Evolutionary conservation across 805 yeast species (phyloP).

Genomic region (Pachysolen tannophilus): DNA sequence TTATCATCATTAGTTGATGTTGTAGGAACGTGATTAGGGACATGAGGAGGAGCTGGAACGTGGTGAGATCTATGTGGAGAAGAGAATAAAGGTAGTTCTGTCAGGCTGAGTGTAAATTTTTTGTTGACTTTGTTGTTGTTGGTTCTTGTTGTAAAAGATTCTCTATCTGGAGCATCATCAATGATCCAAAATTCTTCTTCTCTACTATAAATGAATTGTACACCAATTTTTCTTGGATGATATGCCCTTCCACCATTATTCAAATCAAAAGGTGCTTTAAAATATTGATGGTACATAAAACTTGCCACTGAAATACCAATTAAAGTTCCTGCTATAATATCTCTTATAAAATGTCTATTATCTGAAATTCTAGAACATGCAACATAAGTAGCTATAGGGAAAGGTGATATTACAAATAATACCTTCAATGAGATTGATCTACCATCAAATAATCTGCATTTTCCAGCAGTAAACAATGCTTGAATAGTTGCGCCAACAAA

Average conservation of each 20-base stretch:
- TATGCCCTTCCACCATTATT: slow-evolving; percentile 30
- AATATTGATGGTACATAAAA: slow-evolving; percentile 32
- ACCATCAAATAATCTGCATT: slow-evolving; percentile 26
- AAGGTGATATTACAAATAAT: slow-evolving; percentile 25
- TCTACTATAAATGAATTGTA: too few species aligned
- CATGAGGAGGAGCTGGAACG: too few species aligned
- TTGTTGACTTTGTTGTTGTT: not conserved
- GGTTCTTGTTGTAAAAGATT: not conserved
- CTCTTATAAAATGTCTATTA: slow-evolving; percentile 33
- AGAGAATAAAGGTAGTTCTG: too few species aligned
- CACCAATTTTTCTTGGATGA: slow-evolving; percentile 34
- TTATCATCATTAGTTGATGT: too few species aligned
- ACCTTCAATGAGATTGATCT: slow-evolving; percentile 27
- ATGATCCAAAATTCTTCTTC: not conserved
- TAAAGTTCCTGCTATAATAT: slow-evolving; percentile 29
- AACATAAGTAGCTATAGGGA: slow-evolving; percentile 25
- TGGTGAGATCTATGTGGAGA: too few species aligned
- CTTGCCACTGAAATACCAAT: slow-evolving; percentile 27
- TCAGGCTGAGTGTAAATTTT: too few species aligned
- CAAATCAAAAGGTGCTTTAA: slow-evolving; percentile 25
- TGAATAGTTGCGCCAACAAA: slow-evolving; percentile 37
- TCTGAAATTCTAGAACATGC: slow-evolving; percentile 39
- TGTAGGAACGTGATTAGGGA: too few species aligned
- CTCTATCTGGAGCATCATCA: not conserved
- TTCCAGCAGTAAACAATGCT: slow-evolving; percentile 25